Conservation (phyloP, 2,329 filamentous ascomycete species). For the Cytospora schulzeri region DNA sequence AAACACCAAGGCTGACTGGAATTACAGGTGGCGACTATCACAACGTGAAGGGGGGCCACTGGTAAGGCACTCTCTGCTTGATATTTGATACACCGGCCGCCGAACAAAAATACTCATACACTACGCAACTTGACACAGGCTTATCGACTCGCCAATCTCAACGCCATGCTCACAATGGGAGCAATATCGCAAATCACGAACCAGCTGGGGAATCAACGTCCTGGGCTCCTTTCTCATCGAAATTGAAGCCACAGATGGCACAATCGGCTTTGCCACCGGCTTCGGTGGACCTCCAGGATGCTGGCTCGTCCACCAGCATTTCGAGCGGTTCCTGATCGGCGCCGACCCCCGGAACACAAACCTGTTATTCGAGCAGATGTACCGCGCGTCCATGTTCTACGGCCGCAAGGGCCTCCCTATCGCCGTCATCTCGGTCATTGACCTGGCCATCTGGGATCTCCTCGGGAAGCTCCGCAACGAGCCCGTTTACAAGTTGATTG, state of each 20-base stretch:
- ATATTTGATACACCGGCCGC: neutral
- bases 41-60: slow-evolving; percentile 78
- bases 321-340: slow-evolving; percentile 86
- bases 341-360: slow-evolving; percentile 90
- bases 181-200: slow-evolving; percentile 82
- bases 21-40: slow-evolving; percentile 78
- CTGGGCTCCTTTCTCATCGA: slow-evolving; percentile 90
- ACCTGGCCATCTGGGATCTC: slow-evolving; percentile 90
- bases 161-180: slow-evolving; percentile 92
- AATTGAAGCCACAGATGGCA: slow-evolving; percentile 85
- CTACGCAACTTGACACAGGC: slow-evolving; percentile 56
- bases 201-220: slow-evolving; percentile 95
- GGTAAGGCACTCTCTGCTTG: slow-evolving; percentile 45
- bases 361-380: slow-evolving; percentile 94
- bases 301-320: slow-evolving; percentile 92
- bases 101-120: slow-evolving; percentile 1
- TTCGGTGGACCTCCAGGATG: slow-evolving; percentile 93
- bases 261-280: slow-evolving; percentile 90
- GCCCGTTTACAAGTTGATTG: slow-evolving; percentile 92
- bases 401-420: slow-evolving; percentile 88
- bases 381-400: slow-evolving; percentile 94
- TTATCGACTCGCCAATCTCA: slow-evolving; percentile 89
- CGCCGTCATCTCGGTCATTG: slow-evolving; percentile 91
- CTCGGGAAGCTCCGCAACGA: slow-evolving; percentile 89
- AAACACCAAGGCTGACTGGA: slow-evolving; percentile 1